Base-by-base conservation (phyloP, 768 basidiomycete genomes). In the Goffeauzyma gilvescens region DNA sequence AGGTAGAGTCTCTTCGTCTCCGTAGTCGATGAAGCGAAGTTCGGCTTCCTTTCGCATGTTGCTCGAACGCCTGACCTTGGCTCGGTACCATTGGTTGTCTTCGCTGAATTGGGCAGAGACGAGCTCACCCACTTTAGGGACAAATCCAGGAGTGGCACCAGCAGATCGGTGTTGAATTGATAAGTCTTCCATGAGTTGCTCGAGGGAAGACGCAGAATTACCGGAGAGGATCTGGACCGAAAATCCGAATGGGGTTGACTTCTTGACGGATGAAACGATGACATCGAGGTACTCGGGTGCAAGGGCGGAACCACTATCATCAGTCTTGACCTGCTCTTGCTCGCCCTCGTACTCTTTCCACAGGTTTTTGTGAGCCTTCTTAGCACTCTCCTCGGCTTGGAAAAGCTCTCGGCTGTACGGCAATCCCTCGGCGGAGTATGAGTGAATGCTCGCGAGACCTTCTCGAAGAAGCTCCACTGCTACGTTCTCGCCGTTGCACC, bases 121-220 rank as follows among this genome's bases (percentile, higher is more conserved):
- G 21, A 95, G 69, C 44, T 95, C 87, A 6, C 87, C 87, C 15
- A 72, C 75, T 57, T 75, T 77, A 1, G 90, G 90, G 4, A 69
- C 68, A 55, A 86, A 89, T 38, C 72, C 74, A n/a, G 78, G 53
- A 4, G 81, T 70, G 14, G 72, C 61, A 3, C 72, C 64, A 12
- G 76, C 71, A 32, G 75, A 72, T 33, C 74, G 74, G 66, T 96
- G 85, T 62, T 89, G 76, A 26, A 81, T 55, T 5, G 84, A 81
- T 55, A 98, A 93, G 47, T 96, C 87, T 39, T 70, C 71, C 90
- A 96, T 96, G 47, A 98, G 70, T 59, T 82, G 79, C 56, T 93
- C 90, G 45, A 98, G 70, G 5, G 79, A n/a, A 15, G 24, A 52
- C 69, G 41, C 44, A 81, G 87, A 86, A 66, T 86, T 81, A 1